These are phyloP conservation scores for Picochlorum sp. DNA, from an alignment of 139 green algal genomes.

Conservation along the genomic window DNA sequence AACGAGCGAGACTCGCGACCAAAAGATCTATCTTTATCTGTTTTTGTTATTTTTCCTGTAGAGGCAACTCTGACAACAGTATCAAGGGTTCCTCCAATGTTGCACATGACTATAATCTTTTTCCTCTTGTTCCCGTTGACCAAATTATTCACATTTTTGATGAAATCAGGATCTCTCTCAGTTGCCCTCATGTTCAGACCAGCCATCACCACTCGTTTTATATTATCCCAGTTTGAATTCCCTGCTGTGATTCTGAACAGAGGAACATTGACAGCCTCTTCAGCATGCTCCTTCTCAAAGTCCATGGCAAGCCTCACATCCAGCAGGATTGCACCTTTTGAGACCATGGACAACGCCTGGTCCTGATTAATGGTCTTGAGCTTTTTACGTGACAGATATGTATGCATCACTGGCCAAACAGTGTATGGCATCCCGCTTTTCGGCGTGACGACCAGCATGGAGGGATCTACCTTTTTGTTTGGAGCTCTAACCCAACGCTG, in stretches of 20 bases:
- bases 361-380: conserved; percentile 16
- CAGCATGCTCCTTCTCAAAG: conserved; percentile 26
- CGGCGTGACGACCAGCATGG: conserved; percentile 1
- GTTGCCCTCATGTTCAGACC: conserved; percentile 52
- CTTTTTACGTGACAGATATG: conserved; percentile 9
- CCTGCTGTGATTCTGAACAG: conserved; percentile 44
- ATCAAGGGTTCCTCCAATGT: conserved; percentile 41
- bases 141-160: conserved; percentile 13
- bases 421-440: conserved; percentile 24
- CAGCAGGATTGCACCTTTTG: conserved; percentile 35
- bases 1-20: conserved; percentile 58
- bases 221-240: conserved; percentile 34
- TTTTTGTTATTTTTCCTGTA: conserved; percentile 24
- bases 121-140: conserved; percentile 17
- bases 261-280: conserved; percentile 43
- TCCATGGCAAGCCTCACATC: conserved; percentile 35
- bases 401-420: conserved; percentile 28
- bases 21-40: conserved; percentile 60
- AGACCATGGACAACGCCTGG: conserved; percentile 23
- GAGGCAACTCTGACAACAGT: conserved; percentile 23
- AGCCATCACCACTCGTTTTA: conserved; percentile 58
- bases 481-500: conserved; percentile 16
- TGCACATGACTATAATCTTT: conserved; percentile 26
- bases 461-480: conserved; percentile 4
- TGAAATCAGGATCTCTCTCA: conserved; percentile 56